Evolutionary conservation across 2,329 filamentous ascomycete species (phyloP).

Genomic region (Aureobasidium sp.): DNA sequence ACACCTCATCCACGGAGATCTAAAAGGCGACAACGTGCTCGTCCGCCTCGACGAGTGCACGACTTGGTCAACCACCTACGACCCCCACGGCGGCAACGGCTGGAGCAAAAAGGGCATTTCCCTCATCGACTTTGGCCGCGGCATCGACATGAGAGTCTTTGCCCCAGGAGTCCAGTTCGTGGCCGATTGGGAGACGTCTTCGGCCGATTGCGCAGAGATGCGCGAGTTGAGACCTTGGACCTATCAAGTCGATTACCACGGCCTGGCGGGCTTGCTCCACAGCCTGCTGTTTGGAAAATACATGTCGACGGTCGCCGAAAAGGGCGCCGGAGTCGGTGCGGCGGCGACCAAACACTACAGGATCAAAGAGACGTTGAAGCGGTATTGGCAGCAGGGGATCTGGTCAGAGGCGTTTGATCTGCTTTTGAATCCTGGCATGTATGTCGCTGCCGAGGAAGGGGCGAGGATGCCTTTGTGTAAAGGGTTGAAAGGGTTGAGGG

Average conservation of each 20-base stretch:
- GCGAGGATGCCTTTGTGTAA: conserved; percentile 64
- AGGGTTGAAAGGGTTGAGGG: conserved; percentile 61
- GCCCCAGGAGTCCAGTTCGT: conserved; percentile 72
- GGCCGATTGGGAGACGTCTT: conserved; percentile 86
- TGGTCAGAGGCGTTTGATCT: conserved; percentile 80
- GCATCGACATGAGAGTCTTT: conserved; percentile 89
- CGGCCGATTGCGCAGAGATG: conserved; percentile 91
- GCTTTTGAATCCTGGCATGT: conserved; percentile 71
- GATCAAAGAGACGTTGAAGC: conserved; percentile 75
- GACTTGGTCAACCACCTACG: conserved; percentile 57
- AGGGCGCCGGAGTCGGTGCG: conserved; percentile 47
- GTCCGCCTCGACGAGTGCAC: conserved; percentile 62
- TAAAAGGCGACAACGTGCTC: conserved; percentile 94
- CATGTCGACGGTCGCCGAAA: conserved; percentile 64
- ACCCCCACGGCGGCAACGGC: conserved; percentile 63
- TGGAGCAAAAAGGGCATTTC: conserved; percentile 76
- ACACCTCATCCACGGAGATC: conserved; percentile 79
- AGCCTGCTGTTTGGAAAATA: conserved; percentile 89
- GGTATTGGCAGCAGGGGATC: conserved; percentile 94
- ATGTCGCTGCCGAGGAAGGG: conserved; percentile 58
- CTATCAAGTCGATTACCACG: conserved; percentile 94
- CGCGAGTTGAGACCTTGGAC: conserved; percentile 92
- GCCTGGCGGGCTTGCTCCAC: conserved; percentile 81
- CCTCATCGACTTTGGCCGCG: conserved; percentile 91
- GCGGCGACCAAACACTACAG: conserved; percentile 61